Conservation (phyloP, 352 stramenopile genomes). For the Phytophthora fragariae region DNA sequence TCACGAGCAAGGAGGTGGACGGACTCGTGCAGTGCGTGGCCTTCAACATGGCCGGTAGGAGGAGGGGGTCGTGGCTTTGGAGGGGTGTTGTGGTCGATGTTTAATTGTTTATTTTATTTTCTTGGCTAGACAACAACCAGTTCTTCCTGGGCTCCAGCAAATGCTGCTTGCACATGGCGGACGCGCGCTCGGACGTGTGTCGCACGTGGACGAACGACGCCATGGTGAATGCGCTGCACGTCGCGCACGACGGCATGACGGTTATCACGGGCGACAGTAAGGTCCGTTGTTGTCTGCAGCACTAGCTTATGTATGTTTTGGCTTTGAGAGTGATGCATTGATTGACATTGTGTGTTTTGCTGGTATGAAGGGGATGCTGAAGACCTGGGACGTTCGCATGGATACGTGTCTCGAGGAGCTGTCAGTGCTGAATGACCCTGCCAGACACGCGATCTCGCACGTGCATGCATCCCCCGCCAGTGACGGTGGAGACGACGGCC, state of each 20-base stretch:
- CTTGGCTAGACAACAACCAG: constrained; percentile 73
- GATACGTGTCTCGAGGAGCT: constrained; percentile 81
- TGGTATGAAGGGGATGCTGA: constrained; percentile 72
- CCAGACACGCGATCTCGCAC: constrained; percentile 84
- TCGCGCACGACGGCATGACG: constrained; percentile 77
- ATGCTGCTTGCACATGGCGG: constrained; percentile 74
- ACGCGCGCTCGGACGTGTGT: constrained; percentile 64
- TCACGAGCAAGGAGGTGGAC: constrained; percentile 71
- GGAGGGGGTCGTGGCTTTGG: not conserved
- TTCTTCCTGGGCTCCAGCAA: constrained; percentile 88
- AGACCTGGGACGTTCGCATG: constrained; percentile 89
- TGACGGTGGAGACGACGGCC: constrained; percentile 76
- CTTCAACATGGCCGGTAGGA: constrained; percentile 76
- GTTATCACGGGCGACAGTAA: constrained; percentile 88
- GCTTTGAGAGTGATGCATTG: not conserved
- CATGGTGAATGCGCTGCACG: constrained; percentile 89
- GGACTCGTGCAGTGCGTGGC: constrained; percentile 88
- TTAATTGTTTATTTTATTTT: constrained; percentile 1
- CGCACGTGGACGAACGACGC: constrained; percentile 85
- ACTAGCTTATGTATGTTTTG: not conserved
- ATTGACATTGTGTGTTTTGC: not conserved
- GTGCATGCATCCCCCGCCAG: constrained; percentile 79
- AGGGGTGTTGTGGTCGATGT: not conserved
- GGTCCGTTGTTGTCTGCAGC: constrained; percentile 41
- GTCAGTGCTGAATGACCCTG: constrained; percentile 79